Evolutionary conservation across 352 stramenopile genomes (phyloP), one percentile per base, ranked within the genome.

Genomic region (Globisporangium rhizosaccharum): DNA sequence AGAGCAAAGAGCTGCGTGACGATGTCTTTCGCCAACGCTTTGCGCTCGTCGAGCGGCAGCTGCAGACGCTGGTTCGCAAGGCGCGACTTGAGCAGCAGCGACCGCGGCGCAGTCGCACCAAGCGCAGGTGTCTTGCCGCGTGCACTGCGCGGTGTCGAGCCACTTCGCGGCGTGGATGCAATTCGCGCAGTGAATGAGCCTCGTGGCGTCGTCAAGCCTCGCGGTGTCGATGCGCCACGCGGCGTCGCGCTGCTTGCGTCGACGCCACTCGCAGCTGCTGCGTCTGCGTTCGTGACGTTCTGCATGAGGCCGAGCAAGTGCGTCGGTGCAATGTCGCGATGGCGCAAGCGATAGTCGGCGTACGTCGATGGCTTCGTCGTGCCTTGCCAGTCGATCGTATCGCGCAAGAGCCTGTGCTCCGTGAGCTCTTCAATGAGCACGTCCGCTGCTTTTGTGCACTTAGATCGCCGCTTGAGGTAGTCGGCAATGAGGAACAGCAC

Each of bases 401-500:
- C 59, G 2, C 69, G 64, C 25, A 95, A 62, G 52, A 94, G 53
- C 64, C 82, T 60, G 37, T 87, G 71, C 36, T 82, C 65, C 3
- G 71, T 61, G 58, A 95, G 57, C 57, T 92, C 86, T 23, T 78
- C 61, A 45, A 93, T 89, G 30, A 95, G 56, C 51, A 63, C 55
- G 33, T 86, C 72, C 0, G 86, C 86, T 3, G 86, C 81, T 37
- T 79, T 79, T 39, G 75, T 63, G 37, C 82, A 95, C 44, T 70
- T 63, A 2, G 78, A 83, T 0, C 67, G 73, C 36, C 85, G 85
- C 63, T 87, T 87, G 25, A 95, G 56, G 61, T 90, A 95, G 61
- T 94, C 82, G 1, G 86, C 86, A 59, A 95, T 90, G 53, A 95
- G 69, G 68, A 94, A 95, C 55, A 85, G 83, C 30, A 95, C 72